A percentile compares a stretch with the other conserved stretches of the same genome.
Conservation (phyloP, 2,329 filamentous ascomycete genomes). For the Ustilaginoidea virens region DNA sequence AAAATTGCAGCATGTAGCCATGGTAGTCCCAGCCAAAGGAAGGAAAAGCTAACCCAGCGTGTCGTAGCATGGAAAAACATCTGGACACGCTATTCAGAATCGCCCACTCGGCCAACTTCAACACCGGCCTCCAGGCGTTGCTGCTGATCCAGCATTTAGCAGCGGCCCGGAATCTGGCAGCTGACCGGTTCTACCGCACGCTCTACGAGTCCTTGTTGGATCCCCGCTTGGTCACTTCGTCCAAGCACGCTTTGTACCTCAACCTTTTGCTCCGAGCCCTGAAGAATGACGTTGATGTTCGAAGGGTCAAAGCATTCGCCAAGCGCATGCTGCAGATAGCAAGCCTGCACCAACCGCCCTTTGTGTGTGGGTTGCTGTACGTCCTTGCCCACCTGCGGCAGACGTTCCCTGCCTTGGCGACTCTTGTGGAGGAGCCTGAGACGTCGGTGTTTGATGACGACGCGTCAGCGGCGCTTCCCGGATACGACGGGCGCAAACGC, state of each 20-base stretch:
- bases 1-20: no score
- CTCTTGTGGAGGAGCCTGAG: conserved; percentile 68
- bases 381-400: conserved; percentile 67
- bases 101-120: conserved; percentile 97
- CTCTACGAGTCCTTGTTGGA: conserved; percentile 91
- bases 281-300: conserved; percentile 79
- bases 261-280: conserved; percentile 81
- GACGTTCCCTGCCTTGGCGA: conserved; percentile 65
- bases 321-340: conserved; percentile 84
- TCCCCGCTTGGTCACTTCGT: conserved; percentile 73
- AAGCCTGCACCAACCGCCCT: conserved; percentile 78
- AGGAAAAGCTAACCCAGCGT: not conserved
- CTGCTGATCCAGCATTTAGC: conserved; percentile 91
- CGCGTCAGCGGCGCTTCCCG: conserved; percentile 24
- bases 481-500: conserved; percentile 80
- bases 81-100: conserved; percentile 90
- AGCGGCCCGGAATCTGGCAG: conserved; percentile 60
- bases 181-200: conserved; percentile 87
- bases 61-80: conserved; percentile 59
- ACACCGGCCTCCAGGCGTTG: conserved; percentile 90
- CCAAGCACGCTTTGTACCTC: conserved; percentile 89
- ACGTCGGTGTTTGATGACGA: conserved; percentile 51
- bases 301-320: conserved; percentile 87
- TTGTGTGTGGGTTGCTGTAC: conserved; percentile 86
- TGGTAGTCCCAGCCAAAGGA: no score